phyloP scores from a whole-genome alignment of 805 yeast genomes.

The Komagataella mondaviorum region DNA sequence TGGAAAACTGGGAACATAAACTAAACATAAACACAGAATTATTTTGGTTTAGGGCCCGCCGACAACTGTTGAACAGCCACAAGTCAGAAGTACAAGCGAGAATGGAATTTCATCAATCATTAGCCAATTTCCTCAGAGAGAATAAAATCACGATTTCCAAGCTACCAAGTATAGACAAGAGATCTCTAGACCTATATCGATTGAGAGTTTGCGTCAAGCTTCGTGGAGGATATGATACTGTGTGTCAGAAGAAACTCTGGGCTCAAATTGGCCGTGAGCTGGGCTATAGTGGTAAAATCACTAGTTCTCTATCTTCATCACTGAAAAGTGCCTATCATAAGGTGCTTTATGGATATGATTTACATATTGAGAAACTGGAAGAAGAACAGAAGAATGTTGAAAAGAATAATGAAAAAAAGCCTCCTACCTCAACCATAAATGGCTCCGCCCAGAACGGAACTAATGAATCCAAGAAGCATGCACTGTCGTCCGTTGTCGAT shows the following conservation, averaged over 20 bases:
- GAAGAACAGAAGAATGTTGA: conserved; percentile 5
- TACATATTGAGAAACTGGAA: neutral
- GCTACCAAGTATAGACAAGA: conserved; percentile 54
- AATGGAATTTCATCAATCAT: conserved; percentile 30
- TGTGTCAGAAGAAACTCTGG: conserved; percentile 62
- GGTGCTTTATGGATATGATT: conserved; percentile 17
- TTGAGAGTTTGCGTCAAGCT: conserved; percentile 42
- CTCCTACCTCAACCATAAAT: neutral
- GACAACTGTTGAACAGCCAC: conserved; percentile 31
- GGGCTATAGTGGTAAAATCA: conserved; percentile 60
- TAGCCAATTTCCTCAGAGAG: conserved; percentile 26
- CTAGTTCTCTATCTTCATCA: conserved; percentile 59
- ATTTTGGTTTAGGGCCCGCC: conserved; percentile 36
- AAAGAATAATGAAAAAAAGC: conserved; percentile 2
- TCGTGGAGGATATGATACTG: conserved; percentile 55
- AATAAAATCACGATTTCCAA: conserved; percentile 20
- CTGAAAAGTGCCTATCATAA: conserved; percentile 45
- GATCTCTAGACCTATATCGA: conserved; percentile 51
- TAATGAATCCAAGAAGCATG: neutral
- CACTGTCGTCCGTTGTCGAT: neutral
- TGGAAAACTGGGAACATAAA: conserved; percentile 23
- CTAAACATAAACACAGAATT: conserved; percentile 27
- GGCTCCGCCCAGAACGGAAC: neutral
- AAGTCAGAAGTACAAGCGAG: conserved; percentile 28
- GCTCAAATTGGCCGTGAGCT: conserved; percentile 73